Percentiles rank a stretch among this genome's conserved stretches.
phyloP scores from a whole-genome alignment of 1,139 yeast genomes.

The Lodderomyces margitis region DNA sequence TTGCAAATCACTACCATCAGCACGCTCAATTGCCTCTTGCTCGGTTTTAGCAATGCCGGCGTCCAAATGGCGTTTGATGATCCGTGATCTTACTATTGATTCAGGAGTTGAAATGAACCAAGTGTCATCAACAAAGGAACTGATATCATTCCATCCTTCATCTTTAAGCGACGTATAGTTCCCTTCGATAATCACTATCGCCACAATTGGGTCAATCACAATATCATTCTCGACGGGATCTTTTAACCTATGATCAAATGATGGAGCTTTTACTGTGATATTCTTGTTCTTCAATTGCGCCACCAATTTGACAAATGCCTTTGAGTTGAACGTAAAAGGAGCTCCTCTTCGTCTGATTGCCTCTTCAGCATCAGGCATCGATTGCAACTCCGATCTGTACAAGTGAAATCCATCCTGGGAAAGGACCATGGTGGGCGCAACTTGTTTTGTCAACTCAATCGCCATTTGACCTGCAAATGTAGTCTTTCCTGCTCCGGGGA shows the following conservation, averaged over 20 bases:
- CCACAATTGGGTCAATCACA: slow-evolving; percentile 37
- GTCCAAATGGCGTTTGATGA: slow-evolving; percentile 66
- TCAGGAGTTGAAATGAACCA: slow-evolving; percentile 51
- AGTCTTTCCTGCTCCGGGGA: slow-evolving; percentile 84
- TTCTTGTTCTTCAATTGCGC: slow-evolving; percentile 20
- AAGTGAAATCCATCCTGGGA: slow-evolving; percentile 83
- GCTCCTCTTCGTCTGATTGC: slow-evolving; percentile 77
- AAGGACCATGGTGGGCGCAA: slow-evolving; percentile 27
- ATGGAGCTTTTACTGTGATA: slow-evolving; percentile 50
- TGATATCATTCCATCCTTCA: slow-evolving; percentile 50
- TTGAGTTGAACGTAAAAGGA: slow-evolving; percentile 78
- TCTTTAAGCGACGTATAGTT: slow-evolving; percentile 53
- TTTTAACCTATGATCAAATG: slow-evolving; percentile 69
- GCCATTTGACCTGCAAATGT: slow-evolving; percentile 49
- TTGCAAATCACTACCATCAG: slow-evolving; percentile 63
- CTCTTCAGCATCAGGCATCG: slow-evolving; percentile 50
- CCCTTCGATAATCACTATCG: slow-evolving; percentile 65
- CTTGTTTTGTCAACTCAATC: slow-evolving; percentile 16
- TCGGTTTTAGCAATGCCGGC: slow-evolving; percentile 61
- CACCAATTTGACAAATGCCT: slow-evolving; percentile 28
- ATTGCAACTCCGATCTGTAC: slow-evolving; percentile 52
- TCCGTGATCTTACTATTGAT: slow-evolving; percentile 49
- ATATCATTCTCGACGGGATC: slow-evolving; percentile 63
- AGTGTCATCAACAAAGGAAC: slow-evolving; percentile 34
- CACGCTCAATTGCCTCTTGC: slow-evolving; percentile 63